Evolutionary conservation across 495 filamentous ascomycete genomes (phyloP), one percentile per base, ranked within the genome.

Genomic region (Aspergillus baeticus): DNA sequence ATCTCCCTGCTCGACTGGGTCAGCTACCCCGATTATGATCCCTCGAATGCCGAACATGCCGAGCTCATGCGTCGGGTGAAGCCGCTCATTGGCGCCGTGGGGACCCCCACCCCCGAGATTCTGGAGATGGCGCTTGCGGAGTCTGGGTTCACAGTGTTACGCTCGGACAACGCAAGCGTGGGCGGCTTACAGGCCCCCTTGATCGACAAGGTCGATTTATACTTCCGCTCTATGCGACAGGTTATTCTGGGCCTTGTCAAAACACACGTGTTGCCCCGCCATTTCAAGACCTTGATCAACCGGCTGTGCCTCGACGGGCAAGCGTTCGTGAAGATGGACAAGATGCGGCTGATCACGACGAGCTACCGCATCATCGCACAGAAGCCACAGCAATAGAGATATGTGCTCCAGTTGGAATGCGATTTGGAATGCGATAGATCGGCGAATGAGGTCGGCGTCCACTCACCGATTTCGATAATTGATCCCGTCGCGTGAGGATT

Each of bases 281-380:
- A 86, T 59, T 85, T 86, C 73, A 81, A 79, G 73, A 78, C 81
- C n/a, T 62, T 86, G 42, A 82, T 86, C 60, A 80, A 86, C 57
- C 77, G 83, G n/a, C 63, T 86, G 33, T 83, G 81, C 57, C 64
- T 84, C 29, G 82, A 85, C 55, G 80, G 82, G 0, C 72, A 84
- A 60, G 82, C 83, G 0, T 86, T 86, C 51, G 77, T 86, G 53
- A 77, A 84, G 73, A 84, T 84, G 79, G 83, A 86, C 51, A 77
- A 67, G 31, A 80, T 82, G 77, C 78, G 81, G 13, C 67, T 86
- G 15, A 78, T 81, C 20, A 80, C 81, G 6, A 86, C 83, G 22
- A 84, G 80, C 49, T 85, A 86, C 51, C 81, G 82, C 57, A 77
- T 84, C 58, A 76, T 86, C 50, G 83, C 82, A 8, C 77, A 80